A percentile compares a stretch with the other conserved stretches of the same genome.
These are phyloP conservation scores for Vickermania ingenoplastis DNA, from an alignment of 208 protist genomes.

Conservation along the genomic window DNA sequence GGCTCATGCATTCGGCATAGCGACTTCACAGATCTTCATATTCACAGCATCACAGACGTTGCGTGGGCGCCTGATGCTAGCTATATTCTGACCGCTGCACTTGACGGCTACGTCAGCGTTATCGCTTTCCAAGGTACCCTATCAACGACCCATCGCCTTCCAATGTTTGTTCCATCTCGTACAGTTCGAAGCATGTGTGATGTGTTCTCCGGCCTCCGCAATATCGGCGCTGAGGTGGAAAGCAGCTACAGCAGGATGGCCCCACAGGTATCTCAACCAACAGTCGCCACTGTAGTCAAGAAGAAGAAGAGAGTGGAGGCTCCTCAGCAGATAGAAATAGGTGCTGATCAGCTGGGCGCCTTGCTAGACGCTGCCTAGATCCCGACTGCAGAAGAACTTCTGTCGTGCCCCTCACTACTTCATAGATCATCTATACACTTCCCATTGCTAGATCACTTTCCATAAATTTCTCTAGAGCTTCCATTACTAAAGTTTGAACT, in stretches of 20 bases:
- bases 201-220: constrained; percentile 23
- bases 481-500: no score
- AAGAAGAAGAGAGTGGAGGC: constrained; percentile 65
- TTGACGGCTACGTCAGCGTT: constrained; percentile 81
- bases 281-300: constrained; percentile 35
- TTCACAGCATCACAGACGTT: constrained; percentile 84
- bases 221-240: constrained; percentile 16
- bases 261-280: background rate
- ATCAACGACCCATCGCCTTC: constrained; percentile 38
- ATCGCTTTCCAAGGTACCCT: constrained; percentile 52
- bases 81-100: constrained; percentile 59
- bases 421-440: no score
- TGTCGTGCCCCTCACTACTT: no score
- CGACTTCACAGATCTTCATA: constrained; percentile 84
- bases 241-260: constrained; percentile 8
- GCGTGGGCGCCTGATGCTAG: constrained; percentile 50
- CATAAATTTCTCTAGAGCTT: no score
- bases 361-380: background rate
- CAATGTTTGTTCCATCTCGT: constrained; percentile 41
- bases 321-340: background rate
- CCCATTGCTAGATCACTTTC: no score
- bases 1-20: constrained; percentile 68
- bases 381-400: background rate
- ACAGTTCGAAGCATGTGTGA: constrained; percentile 21
- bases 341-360: constrained; percentile 8